Conservation (phyloP, 2,329 filamentous ascomycete species). For the Graphilbum ipis-grandicollis region DNA sequence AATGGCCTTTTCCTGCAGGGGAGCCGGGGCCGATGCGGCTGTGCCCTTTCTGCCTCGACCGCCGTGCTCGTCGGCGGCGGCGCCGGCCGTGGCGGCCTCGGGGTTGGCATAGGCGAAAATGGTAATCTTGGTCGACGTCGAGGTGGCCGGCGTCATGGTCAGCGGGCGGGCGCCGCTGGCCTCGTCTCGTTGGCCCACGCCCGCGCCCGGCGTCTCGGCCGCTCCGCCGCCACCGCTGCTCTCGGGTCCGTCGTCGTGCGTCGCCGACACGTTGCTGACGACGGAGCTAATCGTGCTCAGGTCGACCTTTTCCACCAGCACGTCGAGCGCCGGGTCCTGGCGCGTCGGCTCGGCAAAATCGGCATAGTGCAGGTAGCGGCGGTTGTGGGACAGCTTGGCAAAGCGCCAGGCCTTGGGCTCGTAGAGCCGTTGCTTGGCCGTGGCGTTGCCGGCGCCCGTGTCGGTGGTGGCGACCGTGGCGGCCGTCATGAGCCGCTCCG, state of each 20-base stretch:
- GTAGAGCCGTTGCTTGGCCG: constrained; percentile 19
- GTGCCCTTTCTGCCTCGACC: too few relatives aligned
- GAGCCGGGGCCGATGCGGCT: background rate
- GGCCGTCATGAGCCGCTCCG: constrained; percentile 10
- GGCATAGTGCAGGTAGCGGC: constrained; percentile 76
- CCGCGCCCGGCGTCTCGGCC: constrained; percentile 21
- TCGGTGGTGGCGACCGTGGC: background rate
- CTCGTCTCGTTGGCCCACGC: too few relatives aligned
- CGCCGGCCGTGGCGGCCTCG: background rate
- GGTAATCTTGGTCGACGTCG: constrained; percentile 68
- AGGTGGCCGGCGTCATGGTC: constrained; percentile 10
- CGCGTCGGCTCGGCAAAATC: constrained; percentile 53
- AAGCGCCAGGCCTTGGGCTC: constrained; percentile 56
- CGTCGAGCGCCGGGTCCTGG: constrained; percentile 53
- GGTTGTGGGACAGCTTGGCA: constrained; percentile 77
- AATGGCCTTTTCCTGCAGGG: constrained; percentile 45
- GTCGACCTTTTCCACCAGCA: constrained; percentile 67
- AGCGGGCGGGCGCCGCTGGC: background rate
- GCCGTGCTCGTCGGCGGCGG: constrained; percentile 10
- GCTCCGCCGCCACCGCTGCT: constrained; percentile 17
- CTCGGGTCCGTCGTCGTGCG: constrained; percentile 29
- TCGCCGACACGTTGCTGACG: constrained; percentile 74
- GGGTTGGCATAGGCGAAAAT: constrained; percentile 55
- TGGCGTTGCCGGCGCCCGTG: background rate
- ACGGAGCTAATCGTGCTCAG: constrained; percentile 79